Evolutionary conservation across 2,329 filamentous ascomycete genomes (phyloP).

Genomic region (Fusarium albidum): DNA sequence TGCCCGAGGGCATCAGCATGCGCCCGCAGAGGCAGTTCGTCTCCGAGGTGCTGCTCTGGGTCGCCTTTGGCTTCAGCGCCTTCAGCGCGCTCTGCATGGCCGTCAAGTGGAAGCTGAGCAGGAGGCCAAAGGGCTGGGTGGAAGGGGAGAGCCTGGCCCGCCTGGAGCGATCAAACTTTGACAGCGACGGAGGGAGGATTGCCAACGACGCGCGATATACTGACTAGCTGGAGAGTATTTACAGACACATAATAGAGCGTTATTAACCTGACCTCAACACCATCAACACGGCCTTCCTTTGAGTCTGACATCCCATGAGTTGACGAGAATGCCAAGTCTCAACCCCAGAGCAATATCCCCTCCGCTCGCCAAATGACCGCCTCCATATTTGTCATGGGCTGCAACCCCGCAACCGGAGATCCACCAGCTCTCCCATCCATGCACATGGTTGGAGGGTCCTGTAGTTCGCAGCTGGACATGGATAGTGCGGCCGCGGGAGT

Average conservation of each 20-base stretch:
- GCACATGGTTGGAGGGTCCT: slow-evolving; percentile 10
- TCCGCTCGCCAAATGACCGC: slow-evolving; percentile 8
- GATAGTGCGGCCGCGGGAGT: background rate
- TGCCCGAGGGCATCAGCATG: slow-evolving; percentile 39
- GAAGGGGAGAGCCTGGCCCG: slow-evolving; percentile 32
- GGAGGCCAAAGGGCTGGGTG: slow-evolving; percentile 36
- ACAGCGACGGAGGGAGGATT: slow-evolving; percentile 13
- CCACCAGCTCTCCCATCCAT: slow-evolving; percentile 5
- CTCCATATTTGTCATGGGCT: slow-evolving; percentile 23
- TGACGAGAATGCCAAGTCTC: no score
- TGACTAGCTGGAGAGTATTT: slow-evolving; percentile 15
- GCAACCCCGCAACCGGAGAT: slow-evolving; percentile 23
- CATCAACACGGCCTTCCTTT: no score
- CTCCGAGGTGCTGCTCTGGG: slow-evolving; percentile 33
- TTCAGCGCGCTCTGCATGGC: slow-evolving; percentile 34
- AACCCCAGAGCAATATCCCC: slow-evolving; percentile 1
- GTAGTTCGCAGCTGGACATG: slow-evolving; percentile 3
- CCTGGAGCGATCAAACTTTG: slow-evolving; percentile 20
- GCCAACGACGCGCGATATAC: slow-evolving; percentile 22
- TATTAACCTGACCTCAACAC: no score
- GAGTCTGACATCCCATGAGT: no score
- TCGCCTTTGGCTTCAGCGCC: slow-evolving; percentile 26
- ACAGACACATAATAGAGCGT: no score
- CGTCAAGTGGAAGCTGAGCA: slow-evolving; percentile 35
- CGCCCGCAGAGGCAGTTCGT: slow-evolving; percentile 21